Evolutionary conservation across 257 asterid species (phyloP), one percentile per base, ranked within the genome.

Genomic region (Solanum virginianum): DNA sequence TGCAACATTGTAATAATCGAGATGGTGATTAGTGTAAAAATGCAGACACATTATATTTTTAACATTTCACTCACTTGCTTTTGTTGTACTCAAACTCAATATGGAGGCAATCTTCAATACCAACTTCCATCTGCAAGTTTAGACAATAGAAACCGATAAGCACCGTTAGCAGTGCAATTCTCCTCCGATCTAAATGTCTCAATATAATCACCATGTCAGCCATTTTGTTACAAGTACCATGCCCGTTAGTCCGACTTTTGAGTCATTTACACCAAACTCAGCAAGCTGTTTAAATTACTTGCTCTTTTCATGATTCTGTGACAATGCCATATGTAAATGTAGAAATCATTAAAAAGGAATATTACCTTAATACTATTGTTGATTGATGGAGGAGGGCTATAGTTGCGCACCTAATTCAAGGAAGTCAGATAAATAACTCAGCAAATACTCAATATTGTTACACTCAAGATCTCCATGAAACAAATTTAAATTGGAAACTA

Each of bases 71-170:
- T 86, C 91, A 95, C 98, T 97, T 97, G 98, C 98, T 93, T 92
- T 95, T 95, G 85, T 95, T 95, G 95, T 97, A 97, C 92, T 95
- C 98, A 82, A 97, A 97, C 92, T 97, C 99, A 45, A 97, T 97
- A 86, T 97, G 99, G 85, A 97, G 99, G 91, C 99, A 95, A 91
- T 95, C 99, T 86, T 97, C 99, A 62, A 97, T 97, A 66, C 99
- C 99, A 71, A 97, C 99, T 88, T 97, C 99, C 99, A 97, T 97
- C 99, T 97, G 89, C 91, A 90, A 82, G 83, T 71, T 71, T 80
- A 57, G 87, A 88, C 80, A 83, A 84, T n/a, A 56, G 70, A 32
- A 15, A 47, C 24, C n/a, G 13, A 59, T 45, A 22, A 75, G 85
- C 57, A 85, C 26, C 29, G 7, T 54, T 51, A 29, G 65, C 65